Base-by-base conservation (phyloP, 1,284 basidiomycete species). In the Ceratobasidium sp. region DNA sequence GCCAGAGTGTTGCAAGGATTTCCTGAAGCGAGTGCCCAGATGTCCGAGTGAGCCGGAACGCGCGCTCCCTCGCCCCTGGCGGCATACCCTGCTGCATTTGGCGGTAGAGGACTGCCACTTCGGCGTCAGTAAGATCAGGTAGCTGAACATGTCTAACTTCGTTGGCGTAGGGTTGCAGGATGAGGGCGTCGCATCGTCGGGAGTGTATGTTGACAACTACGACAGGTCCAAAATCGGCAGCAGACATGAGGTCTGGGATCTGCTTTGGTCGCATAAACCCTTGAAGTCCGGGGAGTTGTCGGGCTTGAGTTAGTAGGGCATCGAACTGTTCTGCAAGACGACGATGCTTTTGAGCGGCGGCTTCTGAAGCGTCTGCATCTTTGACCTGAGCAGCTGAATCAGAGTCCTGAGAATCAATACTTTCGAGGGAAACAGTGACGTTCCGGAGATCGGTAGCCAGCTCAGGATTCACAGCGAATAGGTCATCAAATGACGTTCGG, bases 401-500 rank as follows among this genome's bases (percentile, higher is more conserved):
- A 17, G 5, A 17, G 4, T 19, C 17, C 6, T 4, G 36, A 4
- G 36, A 41, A 4, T 11, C 36, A 41, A 11, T 29, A 5, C 2
- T 8, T 6, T 57, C 56, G 29, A 57, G 27, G n/a, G 15, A 27
- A 11, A 15, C 29, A 36, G 56, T 9, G 29, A 57, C 31, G 9
- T 57, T 27, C 5, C 33, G 29, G 29, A 80, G 60, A 24, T 75
- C 51, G 11, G 33, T 22, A 33, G 79, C 76, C 4, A 80, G 57
- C 14, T 75, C 36, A 29, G 76, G 64, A 63, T 76, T 17, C 17
- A 36, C 64, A 33, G 3, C 24, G 7, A 56, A 56, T 14, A 79
- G 74, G 17, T 75, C 76, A 17, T 78, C 77, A 5, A 79, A n/a
- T 11, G 77, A 77, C 4, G 73, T 75, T 22, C 79, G 75, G 14